A percentile compares a stretch with the other conserved stretches of the same genome.
These are phyloP conservation scores for Dactylellina cionopaga DNA, from an alignment of 2,329 filamentous ascomycete species.

Conservation along the genomic window DNA sequence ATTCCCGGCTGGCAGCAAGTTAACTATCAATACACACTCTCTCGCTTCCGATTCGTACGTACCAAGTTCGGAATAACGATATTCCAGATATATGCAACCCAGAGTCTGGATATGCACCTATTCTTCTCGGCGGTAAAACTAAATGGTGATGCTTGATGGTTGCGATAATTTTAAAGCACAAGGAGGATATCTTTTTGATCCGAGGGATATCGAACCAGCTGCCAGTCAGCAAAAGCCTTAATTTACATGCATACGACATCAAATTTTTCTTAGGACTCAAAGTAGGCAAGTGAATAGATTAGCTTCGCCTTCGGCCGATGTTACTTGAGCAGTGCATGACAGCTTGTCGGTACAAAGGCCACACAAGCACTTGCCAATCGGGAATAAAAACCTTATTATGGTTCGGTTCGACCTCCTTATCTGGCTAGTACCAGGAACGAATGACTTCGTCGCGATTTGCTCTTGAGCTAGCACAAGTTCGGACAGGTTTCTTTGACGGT, in stretches of 20 bases:
- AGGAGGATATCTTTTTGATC: background rate
- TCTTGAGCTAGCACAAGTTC: too few relatives aligned
- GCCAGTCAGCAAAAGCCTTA: background rate
- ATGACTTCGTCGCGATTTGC: too few relatives aligned
- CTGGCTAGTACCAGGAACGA: slow-evolving; percentile 41
- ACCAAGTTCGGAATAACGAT: slow-evolving; percentile 34
- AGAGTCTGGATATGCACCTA: background rate
- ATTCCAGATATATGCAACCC: slow-evolving; percentile 10
- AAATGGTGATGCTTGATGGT: background rate
- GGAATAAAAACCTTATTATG: background rate
- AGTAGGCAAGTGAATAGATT: slow-evolving; percentile 6
- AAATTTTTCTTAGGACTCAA: background rate
- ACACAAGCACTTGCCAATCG: slow-evolving; percentile 38
- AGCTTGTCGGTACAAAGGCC: too few relatives aligned
- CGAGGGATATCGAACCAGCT: background rate
- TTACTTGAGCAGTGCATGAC: slow-evolving; percentile 11
- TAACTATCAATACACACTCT: too few relatives aligned
- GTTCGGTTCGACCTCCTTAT: slow-evolving; percentile 39
- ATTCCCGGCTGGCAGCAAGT: slow-evolving; percentile 2
- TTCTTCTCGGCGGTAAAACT: background rate
- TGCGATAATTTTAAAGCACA: too few relatives aligned
- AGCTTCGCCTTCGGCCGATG: background rate
- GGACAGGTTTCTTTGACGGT: background rate
- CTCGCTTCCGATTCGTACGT: background rate
- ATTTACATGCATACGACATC: background rate